Evolutionary conservation across 2,329 filamentous ascomycete species (phyloP).

Genomic region (Penicillium sclerotigenum): DNA sequence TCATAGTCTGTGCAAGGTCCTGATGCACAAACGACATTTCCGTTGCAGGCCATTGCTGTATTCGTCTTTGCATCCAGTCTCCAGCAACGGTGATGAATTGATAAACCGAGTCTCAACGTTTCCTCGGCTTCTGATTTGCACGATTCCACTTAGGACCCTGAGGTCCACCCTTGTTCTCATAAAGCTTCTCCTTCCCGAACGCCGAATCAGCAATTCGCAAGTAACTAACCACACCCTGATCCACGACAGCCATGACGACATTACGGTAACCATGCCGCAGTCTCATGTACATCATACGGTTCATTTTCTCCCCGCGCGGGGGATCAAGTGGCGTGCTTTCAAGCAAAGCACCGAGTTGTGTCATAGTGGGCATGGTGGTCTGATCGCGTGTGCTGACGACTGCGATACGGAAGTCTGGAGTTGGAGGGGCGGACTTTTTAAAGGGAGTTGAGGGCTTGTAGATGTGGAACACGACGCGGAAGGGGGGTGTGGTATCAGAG

Average conservation of each 20-base stretch:
- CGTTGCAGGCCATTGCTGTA: neutral
- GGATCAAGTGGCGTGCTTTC: conserved; percentile 69
- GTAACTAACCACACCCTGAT: conserved; percentile 86
- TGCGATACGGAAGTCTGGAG: conserved; percentile 79
- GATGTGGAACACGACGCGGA: conserved; percentile 73
- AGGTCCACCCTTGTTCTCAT: conserved; percentile 44
- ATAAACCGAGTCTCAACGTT: conserved; percentile 23
- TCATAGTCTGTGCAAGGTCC: neutral
- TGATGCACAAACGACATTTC: neutral
- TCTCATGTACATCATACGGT: conserved; percentile 64
- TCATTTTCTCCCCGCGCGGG: conserved; percentile 49
- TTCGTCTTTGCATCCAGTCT: neutral
- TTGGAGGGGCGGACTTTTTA: conserved; percentile 72
- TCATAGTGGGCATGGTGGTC: conserved; percentile 67
- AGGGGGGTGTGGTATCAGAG: conserved; percentile 50
- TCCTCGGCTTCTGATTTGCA: conserved; percentile 26
- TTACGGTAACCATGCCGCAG: conserved; percentile 82
- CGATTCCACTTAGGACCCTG: conserved; percentile 30
- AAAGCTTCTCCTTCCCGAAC: conserved; percentile 73
- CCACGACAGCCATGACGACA: conserved; percentile 82
- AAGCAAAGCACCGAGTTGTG: conserved; percentile 68
- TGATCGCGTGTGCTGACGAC: conserved; percentile 70
- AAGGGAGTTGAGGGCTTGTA: conserved; percentile 73
- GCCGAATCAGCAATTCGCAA: conserved; percentile 74
- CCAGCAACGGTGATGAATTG: neutral